Conservation (phyloP, 345 rosid species). For the Mallotus nudiflorus region DNA sequence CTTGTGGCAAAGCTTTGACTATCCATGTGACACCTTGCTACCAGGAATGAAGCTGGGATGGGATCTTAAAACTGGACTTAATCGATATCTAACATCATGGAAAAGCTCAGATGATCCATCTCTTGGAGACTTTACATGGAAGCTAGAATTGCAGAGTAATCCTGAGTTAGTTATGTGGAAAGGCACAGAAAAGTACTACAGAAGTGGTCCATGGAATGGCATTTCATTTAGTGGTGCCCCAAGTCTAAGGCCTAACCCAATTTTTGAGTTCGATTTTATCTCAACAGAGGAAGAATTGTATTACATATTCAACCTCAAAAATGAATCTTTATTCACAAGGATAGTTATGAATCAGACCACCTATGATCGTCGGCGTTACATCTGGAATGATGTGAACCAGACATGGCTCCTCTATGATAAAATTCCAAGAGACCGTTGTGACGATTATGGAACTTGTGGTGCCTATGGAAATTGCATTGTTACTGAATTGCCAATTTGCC, state of each 20-base stretch:
- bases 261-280: not conserved
- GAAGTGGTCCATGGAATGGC: slow-evolving; percentile 24
- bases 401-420: not conserved
- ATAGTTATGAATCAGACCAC: slow-evolving; percentile 5
- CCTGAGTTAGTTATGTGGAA: slow-evolving; percentile 6
- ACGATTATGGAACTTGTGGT: slow-evolving; percentile 10
- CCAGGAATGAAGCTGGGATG: slow-evolving; percentile 5
- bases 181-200: not conserved
- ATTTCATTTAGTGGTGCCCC: slow-evolving; percentile 7
- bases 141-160: not conserved
- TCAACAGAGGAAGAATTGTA: not conserved
- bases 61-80: not conserved
- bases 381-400: not conserved
- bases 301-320: not conserved
- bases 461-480: slow-evolving; percentile 12
- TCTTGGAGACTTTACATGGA: slow-evolving; percentile 13
- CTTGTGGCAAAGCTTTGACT: too few relatives aligned
- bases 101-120: slow-evolving; percentile 18
- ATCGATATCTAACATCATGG: slow-evolving; percentile 10
- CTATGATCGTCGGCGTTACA: not conserved
- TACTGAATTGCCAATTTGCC: not conserved
- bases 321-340: not conserved
- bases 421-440: slow-evolving; percentile 9
- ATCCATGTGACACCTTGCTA: slow-evolving; percentile 4
- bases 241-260: slow-evolving; percentile 4